These are phyloP conservation scores for Alternaria sp. DNA, from an alignment of 2,329 filamentous ascomycete species.

Conservation along the genomic window DNA sequence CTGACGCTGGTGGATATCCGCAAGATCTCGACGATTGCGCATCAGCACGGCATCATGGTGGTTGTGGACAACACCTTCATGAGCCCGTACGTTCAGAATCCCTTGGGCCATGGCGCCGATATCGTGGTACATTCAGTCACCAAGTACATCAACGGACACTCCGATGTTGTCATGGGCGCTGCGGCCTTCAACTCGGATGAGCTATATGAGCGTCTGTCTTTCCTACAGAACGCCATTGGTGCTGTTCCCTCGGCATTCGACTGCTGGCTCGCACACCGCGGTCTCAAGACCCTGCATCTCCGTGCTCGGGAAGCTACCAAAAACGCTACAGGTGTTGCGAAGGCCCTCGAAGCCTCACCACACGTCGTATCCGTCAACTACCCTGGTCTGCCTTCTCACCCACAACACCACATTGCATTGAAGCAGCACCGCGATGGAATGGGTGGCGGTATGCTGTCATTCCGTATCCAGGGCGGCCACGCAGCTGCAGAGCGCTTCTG, in stretches of 20 bases:
- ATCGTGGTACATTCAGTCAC: constrained; percentile 97
- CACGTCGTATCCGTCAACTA: constrained; percentile 94
- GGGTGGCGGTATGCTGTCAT: constrained; percentile 97
- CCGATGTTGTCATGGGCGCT: constrained; percentile 95
- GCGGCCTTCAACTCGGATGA: constrained; percentile 91
- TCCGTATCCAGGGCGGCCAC: constrained; percentile 89
- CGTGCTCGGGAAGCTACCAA: constrained; percentile 83
- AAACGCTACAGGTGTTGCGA: constrained; percentile 82
- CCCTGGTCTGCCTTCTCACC: constrained; percentile 87
- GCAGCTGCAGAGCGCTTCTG: constrained; percentile 91
- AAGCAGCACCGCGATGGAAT: constrained; percentile 94
- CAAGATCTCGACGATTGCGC: constrained; percentile 81
- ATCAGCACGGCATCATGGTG: constrained; percentile 87
- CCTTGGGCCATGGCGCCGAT: constrained; percentile 92
- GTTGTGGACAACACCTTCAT: constrained; percentile 99
- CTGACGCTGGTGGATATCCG: constrained; percentile 91
- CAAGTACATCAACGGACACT: constrained; percentile 99
- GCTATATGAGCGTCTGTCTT: constrained; percentile 78
- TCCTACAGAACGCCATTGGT: constrained; percentile 97
- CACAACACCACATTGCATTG: constrained; percentile 81
- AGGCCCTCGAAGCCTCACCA: constrained; percentile 78
- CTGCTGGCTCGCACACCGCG: constrained; percentile 96
- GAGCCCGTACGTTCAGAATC: constrained; percentile 95
- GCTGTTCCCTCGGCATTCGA: constrained; percentile 95
- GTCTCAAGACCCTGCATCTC: constrained; percentile 94